Percentiles rank a stretch among this genome's conserved stretches.
These are phyloP conservation scores for Boechera stricta DNA, from an alignment of 345 rosid species.

Conservation along the genomic window DNA sequence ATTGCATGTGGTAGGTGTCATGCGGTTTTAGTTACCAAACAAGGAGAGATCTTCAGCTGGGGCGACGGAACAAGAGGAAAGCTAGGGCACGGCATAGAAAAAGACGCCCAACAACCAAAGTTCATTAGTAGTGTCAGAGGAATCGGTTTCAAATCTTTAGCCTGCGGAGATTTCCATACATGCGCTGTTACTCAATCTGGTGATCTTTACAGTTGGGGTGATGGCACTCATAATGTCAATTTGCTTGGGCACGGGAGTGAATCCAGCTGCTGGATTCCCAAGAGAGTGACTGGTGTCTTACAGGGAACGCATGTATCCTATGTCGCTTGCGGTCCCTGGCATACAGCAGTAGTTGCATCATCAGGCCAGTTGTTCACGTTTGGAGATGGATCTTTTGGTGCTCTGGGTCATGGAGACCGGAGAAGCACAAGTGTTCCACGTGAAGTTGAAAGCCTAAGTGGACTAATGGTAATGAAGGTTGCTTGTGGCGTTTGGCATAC, in stretches of 20 bases:
- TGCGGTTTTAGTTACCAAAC: slow-evolving; percentile 79
- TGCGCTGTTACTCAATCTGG: slow-evolving; percentile 80
- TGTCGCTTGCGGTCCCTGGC: slow-evolving; percentile 90
- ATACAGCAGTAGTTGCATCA: slow-evolving; percentile 79
- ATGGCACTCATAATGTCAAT: slow-evolving; percentile 67
- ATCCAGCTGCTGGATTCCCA: slow-evolving; percentile 81
- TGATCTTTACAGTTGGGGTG: slow-evolving; percentile 95
- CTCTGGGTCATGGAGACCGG: slow-evolving; percentile 85
- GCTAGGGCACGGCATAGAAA: slow-evolving; percentile 84
- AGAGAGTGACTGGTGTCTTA: slow-evolving; percentile 61
- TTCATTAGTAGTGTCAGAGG: slow-evolving; percentile 67
- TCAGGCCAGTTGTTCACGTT: slow-evolving; percentile 82
- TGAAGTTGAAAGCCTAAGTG: slow-evolving; percentile 72
- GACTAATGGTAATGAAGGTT: slow-evolving; percentile 59
- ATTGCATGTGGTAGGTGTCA: slow-evolving; percentile 89
- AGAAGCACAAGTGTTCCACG: slow-evolving; percentile 64
- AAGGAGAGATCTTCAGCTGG: slow-evolving; percentile 92
- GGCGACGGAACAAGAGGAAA: slow-evolving; percentile 87
- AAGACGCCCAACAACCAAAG: slow-evolving; percentile 64
- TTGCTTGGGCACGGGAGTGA: slow-evolving; percentile 86
- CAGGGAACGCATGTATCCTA: slow-evolving; percentile 61
- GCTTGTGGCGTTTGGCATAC: slow-evolving; percentile 98
- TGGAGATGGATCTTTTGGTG: slow-evolving; percentile 96
- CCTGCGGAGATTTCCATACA: slow-evolving; percentile 89
- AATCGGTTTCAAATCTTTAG: slow-evolving; percentile 65